Evolutionary conservation across 2,329 filamentous ascomycete genomes (phyloP).

Genomic region (Xylariales sp.): DNA sequence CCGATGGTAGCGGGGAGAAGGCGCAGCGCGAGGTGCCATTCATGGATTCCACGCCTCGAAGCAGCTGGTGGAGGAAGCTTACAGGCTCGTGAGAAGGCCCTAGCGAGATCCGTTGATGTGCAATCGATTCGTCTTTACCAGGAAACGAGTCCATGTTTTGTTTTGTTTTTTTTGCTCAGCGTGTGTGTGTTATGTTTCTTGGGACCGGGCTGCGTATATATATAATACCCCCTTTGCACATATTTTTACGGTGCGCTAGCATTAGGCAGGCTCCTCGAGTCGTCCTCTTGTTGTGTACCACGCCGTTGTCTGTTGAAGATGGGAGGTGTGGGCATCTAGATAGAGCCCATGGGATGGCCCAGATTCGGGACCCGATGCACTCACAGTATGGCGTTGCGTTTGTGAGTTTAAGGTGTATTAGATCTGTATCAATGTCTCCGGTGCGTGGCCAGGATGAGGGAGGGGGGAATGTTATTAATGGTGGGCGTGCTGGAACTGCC

Average conservation of each 20-base stretch:
- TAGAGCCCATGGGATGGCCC: not conserved
- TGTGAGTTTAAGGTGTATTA: constrained; percentile 2
- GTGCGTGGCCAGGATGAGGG: constrained; percentile 40
- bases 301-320: not conserved
- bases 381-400: constrained; percentile 1
- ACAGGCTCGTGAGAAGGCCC: constrained; percentile 50
- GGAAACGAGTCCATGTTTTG: not conserved
- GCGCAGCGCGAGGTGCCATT: constrained; percentile 53
- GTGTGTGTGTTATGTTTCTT: constrained; percentile 27
- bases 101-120: not conserved
- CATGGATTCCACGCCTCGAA: constrained; percentile 61
- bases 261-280: constrained; percentile 16
- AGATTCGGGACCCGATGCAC: not conserved
- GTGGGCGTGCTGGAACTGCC: constrained; percentile 21
- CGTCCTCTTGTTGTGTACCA: constrained; percentile 10
- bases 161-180: constrained; percentile 8
- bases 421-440: constrained; percentile 30
- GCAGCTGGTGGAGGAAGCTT: constrained; percentile 71
- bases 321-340: not conserved
- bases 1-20: constrained; percentile 52
- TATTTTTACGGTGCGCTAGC: constrained; percentile 5
- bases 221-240: constrained; percentile 21
- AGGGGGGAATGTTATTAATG: constrained; percentile 1
- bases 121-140: constrained; percentile 1
- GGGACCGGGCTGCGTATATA: constrained; percentile 29